Evolutionary conservation across 495 filamentous ascomycete genomes (phyloP), one percentile per base, ranked within the genome.

Genomic region (Physcia stellaris): DNA sequence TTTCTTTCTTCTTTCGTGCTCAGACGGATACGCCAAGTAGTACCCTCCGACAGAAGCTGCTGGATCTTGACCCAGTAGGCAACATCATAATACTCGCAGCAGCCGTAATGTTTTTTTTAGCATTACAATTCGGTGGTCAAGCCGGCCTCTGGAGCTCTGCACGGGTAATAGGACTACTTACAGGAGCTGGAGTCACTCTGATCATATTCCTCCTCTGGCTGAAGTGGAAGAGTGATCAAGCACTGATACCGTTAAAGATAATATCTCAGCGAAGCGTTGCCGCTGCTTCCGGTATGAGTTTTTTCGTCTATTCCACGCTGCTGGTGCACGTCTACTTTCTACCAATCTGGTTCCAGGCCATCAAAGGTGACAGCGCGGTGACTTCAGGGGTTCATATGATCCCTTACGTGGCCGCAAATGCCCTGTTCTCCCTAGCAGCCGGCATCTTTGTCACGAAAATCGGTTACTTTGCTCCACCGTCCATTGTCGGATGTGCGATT

Each of bases 291-390:
- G 66, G 64, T 16, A 56, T 70, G 50, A 15, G 57, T 7, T 32
- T 11, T 39, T 34, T 15, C 21, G 23, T 34, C 26, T 23, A 16
- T 26, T 5, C 15, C 36, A 45, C 46, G 17, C n/a, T n/a, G n/a
- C n/a, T n/a, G n/a, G n/a, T n/a, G n/a, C n/a, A n/a, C n/a, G n/a
- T n/a, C n/a, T n/a, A n/a, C n/a, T n/a, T n/a, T n/a, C n/a, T 78
- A 4, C 75, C 74, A 0, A 59, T 79, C 27, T 82, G 75, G 73
- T 79, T 82, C 55, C 77, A 82, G 57, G 71, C 72, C n/a, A 71
- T 39, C 35, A 43, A 27, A 24, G 18, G 15, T 13, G 15, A 22
- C 12, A 20, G 16, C n/a, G 26, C 29, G 13, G 24, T 33, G 6
- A 15, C 21, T 27, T 39, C 35, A 26, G 40, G 15, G 1, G 30